Evolutionary conservation across 805 yeast genomes (phyloP).

Genomic region (Zygotorulaspora danielsina): DNA sequence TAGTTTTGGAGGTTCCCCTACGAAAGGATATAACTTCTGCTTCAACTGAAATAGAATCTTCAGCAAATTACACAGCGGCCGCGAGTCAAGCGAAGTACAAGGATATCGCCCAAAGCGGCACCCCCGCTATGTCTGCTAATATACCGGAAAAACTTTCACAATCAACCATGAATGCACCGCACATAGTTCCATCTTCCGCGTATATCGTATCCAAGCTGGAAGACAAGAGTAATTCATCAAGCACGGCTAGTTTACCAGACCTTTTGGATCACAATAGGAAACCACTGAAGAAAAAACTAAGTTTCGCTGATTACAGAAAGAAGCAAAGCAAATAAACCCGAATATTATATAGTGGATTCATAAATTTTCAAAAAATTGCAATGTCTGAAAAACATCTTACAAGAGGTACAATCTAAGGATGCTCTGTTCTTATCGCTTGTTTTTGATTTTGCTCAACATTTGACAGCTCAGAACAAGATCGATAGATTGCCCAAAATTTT

Average conservation of each 20-base stretch:
- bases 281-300: slow-evolving; percentile 31
- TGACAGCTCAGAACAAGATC: no score
- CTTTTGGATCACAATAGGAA: slow-evolving; percentile 7
- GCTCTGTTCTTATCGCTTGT: no score
- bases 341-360: not conserved
- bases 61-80: not conserved
- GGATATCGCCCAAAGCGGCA: not conserved
- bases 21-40: not conserved
- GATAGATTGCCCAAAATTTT: no score
- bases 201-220: slow-evolving; percentile 1
- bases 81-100: not conserved
- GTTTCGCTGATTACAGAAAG: slow-evolving; percentile 38
- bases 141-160: not conserved
- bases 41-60: not conserved
- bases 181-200: not conserved
- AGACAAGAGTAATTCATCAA: slow-evolving; percentile 6
- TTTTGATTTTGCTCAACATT: no score
- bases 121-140: slow-evolving; percentile 1
- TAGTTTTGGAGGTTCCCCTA: slow-evolving; percentile 14
- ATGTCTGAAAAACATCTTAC: no score
- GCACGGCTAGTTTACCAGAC: slow-evolving; percentile 7
- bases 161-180: not conserved
- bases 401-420: no score
- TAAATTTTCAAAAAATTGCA: no score
- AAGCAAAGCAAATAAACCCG: slow-evolving; percentile 19